Percentiles rank a stretch among this genome's conserved stretches.
Evolutionary conservation across 2,329 filamentous ascomycete species (phyloP).

Genomic region (Aspergillus brunneoviolaceus): DNA sequence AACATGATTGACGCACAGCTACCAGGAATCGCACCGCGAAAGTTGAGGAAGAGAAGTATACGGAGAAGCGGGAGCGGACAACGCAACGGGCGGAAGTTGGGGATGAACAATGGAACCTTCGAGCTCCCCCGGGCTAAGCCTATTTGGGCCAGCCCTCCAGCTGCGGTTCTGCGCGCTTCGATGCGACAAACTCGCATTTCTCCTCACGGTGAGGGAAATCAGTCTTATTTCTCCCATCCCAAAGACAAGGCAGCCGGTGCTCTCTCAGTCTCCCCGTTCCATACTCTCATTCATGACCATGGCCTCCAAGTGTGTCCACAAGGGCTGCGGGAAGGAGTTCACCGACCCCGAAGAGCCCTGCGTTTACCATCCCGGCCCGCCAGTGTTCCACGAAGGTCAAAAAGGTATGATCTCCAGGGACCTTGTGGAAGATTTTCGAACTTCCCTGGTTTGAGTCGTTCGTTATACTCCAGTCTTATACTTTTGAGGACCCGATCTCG

Average conservation of each 20-base stretch:
- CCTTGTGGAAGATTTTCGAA: constrained; percentile 24
- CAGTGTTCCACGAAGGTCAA: constrained; percentile 95
- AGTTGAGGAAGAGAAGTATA: too few species aligned
- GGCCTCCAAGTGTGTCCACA: constrained; percentile 80
- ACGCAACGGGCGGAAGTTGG: neutral
- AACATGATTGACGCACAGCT: constrained; percentile 24
- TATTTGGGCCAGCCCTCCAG: constrained; percentile 23
- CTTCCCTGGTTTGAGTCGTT: neutral
- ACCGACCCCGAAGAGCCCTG: constrained; percentile 80
- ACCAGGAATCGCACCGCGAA: too few species aligned
- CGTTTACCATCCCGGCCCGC: constrained; percentile 88
- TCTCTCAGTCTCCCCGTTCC: neutral
- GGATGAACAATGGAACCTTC: constrained; percentile 38
- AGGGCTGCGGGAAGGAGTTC: constrained; percentile 89
- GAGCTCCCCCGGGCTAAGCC: constrained; percentile 40
- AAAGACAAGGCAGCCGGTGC: neutral
- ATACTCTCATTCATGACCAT: constrained; percentile 20
- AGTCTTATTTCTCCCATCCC: neutral
- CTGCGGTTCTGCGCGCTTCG: constrained; percentile 12
- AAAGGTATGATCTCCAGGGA: constrained; percentile 68
- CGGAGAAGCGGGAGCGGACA: neutral
- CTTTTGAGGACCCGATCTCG: neutral
- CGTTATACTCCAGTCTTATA: neutral
- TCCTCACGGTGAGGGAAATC: constrained; percentile 6
- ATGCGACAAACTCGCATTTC: constrained; percentile 8